These are phyloP conservation scores for Cutaneotrichosporon sp. DNA, from an alignment of 1,284 basidiomycete genomes.

Conservation along the genomic window DNA sequence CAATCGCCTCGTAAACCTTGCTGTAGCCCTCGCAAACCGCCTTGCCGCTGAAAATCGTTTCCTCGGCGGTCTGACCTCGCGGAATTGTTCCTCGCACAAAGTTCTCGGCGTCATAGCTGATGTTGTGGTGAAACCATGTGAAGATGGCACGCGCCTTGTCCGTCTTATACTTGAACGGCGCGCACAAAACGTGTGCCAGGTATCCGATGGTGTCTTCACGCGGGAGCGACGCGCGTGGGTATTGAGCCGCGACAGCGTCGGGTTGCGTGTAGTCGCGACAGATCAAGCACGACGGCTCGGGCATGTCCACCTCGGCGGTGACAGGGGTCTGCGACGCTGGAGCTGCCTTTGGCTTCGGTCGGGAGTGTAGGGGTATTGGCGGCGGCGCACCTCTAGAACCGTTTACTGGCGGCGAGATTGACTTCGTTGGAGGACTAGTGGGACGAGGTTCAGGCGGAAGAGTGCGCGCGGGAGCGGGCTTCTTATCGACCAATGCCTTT, in stretches of 20 bases:
- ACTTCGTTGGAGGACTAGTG: too few relatives aligned
- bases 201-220: slow-evolving; percentile 2
- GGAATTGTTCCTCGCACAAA: slow-evolving; percentile 9
- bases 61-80: not conserved
- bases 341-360: not conserved
- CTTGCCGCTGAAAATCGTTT: slow-evolving; percentile 8
- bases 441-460: too few relatives aligned
- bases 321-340: not conserved
- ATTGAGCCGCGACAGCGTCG: slow-evolving; percentile 8
- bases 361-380: not conserved
- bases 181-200: slow-evolving; percentile 10
- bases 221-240: slow-evolving; percentile 4
- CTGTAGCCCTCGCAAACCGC: slow-evolving; percentile 17
- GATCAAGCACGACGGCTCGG: slow-evolving; percentile 1
- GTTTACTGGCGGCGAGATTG: too few relatives aligned
- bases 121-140: slow-evolving; percentile 19
- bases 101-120: slow-evolving; percentile 12
- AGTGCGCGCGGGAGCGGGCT: too few relatives aligned
- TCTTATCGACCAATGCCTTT: too few relatives aligned
- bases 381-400: not conserved
- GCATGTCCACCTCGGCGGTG: not conserved
- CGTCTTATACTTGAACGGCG: slow-evolving; percentile 2
- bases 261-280: slow-evolving; percentile 15
- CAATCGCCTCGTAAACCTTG: slow-evolving; percentile 7
- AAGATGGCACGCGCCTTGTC: slow-evolving; percentile 20